Conservation (phyloP, 1,139 yeast genomes). For the Magnusiomyces paraingens region DNA sequence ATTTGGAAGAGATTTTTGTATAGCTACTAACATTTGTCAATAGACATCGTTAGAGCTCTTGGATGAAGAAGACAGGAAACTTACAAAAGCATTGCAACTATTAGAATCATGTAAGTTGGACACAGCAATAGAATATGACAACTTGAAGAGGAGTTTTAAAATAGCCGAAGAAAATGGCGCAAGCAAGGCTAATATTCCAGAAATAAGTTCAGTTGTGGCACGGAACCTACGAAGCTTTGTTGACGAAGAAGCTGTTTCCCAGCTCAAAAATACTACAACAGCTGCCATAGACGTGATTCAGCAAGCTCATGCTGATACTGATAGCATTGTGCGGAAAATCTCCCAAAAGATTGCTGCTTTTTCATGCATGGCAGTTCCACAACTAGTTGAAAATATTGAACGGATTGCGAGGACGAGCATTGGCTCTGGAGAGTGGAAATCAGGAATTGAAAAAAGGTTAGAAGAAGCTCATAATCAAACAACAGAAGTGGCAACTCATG, state of each 20-base stretch:
- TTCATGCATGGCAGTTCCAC: constrained; percentile 6
- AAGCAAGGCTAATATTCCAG: neutral
- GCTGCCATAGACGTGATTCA: constrained; percentile 30
- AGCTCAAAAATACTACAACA: constrained; percentile 29
- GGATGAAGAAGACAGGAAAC: constrained; percentile 26
- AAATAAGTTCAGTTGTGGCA: constrained; percentile 11
- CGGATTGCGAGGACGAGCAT: constrained; percentile 21
- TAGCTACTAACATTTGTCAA: constrained; percentile 15
- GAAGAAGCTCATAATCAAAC: constrained; percentile 27
- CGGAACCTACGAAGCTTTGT: constrained; percentile 40
- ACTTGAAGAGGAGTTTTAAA: constrained; percentile 1
- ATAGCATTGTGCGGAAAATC: constrained; percentile 20
- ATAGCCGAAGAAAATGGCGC: constrained; percentile 18
- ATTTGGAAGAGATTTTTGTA: too few relatives aligned
- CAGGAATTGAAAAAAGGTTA: constrained; percentile 15
- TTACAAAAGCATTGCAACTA: constrained; percentile 29
- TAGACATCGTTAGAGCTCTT: constrained; percentile 23
- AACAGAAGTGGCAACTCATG: constrained; percentile 37
- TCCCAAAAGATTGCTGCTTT: constrained; percentile 15
- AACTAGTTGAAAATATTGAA: constrained; percentile 17
- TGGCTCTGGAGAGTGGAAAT: constrained; percentile 7
- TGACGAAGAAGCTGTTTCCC: constrained; percentile 36
- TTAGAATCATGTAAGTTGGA: constrained; percentile 32
- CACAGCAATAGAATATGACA: constrained; percentile 22
- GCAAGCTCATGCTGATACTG: constrained; percentile 21